phyloP scores from a whole-genome alignment of 257 asterid species.

The Solanum habrochaites region DNA sequence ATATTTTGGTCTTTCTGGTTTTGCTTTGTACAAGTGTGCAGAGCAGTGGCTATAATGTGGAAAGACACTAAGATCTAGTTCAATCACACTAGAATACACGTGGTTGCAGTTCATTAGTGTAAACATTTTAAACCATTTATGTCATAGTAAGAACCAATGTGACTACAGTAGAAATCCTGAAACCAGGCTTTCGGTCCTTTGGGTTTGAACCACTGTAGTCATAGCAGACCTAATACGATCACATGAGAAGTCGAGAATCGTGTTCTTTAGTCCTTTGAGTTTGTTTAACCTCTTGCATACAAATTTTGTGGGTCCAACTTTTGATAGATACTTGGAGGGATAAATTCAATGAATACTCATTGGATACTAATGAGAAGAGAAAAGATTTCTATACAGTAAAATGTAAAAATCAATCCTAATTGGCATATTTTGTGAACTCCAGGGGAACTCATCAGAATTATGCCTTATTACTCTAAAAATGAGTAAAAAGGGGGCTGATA shows the following conservation, averaged over 20 bases:
- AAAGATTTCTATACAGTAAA: neutral
- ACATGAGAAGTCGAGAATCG: neutral
- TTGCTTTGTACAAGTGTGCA: neutral
- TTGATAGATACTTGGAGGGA: neutral
- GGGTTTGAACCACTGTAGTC: neutral
- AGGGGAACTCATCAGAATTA: neutral
- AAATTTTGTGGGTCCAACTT: neutral
- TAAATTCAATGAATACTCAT: neutral
- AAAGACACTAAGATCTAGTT: neutral
- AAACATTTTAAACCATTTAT: neutral
- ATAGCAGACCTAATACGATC: neutral
- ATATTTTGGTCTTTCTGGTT: neutral
- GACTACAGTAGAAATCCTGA: neutral
- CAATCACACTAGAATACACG: neutral
- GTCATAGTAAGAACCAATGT: neutral
- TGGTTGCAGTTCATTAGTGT: neutral
- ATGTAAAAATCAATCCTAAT: neutral
- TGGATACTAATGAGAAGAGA: neutral
- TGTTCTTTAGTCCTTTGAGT: neutral
- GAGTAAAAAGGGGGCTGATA: neutral
- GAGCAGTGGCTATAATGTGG: neutral
- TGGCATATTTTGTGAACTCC: neutral
- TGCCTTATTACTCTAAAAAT: neutral
- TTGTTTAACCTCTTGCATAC: neutral
- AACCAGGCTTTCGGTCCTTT: neutral